Conservation (phyloP, 768 basidiomycete genomes). For the Chiua virens region DNA sequence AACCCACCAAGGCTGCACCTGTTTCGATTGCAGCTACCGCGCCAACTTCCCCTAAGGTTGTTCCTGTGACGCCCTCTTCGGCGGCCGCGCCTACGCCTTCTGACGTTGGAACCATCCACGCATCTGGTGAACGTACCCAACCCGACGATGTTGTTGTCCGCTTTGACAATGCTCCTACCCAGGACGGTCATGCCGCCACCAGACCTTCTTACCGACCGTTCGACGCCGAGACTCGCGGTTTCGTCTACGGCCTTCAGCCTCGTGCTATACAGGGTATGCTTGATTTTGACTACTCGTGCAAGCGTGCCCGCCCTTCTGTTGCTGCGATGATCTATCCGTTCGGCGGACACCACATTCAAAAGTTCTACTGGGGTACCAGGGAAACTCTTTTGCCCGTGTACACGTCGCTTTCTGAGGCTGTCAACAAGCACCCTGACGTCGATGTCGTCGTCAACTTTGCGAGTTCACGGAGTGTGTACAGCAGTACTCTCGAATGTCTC, state of each 20-base stretch:
- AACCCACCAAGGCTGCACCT: conserved; percentile 33
- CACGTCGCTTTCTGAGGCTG: conserved; percentile 87
- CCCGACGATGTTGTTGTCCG: conserved; percentile 87
- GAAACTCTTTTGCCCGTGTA: conserved; percentile 98
- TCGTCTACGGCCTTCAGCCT: conserved; percentile 98
- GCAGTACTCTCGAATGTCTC: conserved; percentile 90
- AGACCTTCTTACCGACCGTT: conserved; percentile 91
- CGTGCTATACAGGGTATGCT: conserved; percentile 98
- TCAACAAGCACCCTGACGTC: conserved; percentile 92
- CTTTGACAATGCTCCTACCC: conserved; percentile 55
- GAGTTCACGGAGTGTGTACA: conserved; percentile 89
- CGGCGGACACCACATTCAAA: conserved; percentile 99
- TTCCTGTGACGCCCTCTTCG: conserved; percentile 29
- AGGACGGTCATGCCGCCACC: conserved; percentile 33
- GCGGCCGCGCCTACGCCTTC: conserved; percentile 39
- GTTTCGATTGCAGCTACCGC: conserved; percentile 47
- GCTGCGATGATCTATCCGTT: conserved; percentile 99
- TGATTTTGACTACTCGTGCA: conserved; percentile 99
- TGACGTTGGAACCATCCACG: conserved; percentile 69
- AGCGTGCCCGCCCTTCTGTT: conserved; percentile 85
- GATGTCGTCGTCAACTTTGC: conserved; percentile 99
- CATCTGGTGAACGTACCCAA: conserved; percentile 80
- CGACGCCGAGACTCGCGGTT: conserved; percentile 89
- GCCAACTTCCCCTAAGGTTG: conserved; percentile 39
- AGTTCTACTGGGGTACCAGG: conserved; percentile 99